Base-by-base conservation (phyloP, 2,329 filamentous ascomycete species). In the Fusarium sacchari region DNA sequence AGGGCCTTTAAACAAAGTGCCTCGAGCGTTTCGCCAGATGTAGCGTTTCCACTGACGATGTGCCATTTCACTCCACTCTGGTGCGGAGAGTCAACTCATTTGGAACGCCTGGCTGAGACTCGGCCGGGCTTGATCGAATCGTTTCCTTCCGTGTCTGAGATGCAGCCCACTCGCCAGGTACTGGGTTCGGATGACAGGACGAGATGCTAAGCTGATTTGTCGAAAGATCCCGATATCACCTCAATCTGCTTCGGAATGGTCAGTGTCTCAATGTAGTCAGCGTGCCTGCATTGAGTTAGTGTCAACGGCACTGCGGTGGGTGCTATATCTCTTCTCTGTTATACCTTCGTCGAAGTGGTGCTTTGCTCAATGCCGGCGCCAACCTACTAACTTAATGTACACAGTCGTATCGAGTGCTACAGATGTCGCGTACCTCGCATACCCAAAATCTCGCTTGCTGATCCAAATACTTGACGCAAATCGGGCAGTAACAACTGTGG, bases 31-130 rank as follows among this genome's bases (percentile, higher is more conserved):
- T 69, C 62, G 65, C 67, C 61, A 65, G 62, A 59, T 64, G 62
- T 60, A 67, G 59, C 46, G 63, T 61, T 71, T 46, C 74, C 74
- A 73, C 74, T 60, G 64, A 37, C 56, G 40, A 64, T 49, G 65
- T 65, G 22, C 50, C 50, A 55, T 40, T 53, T 60, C 62, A 69
- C 72, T 44, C 62, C 64, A 50, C 50, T 52, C 40, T 64, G 64
- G 67, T 67, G 75, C 71, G 75, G 73, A 76, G 75, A 68, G 72
- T 71, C 43, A 61, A 47, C 55, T 49, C 55, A 49, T 58, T 58
- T 30, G 46, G 28, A 60, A 34, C 36, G 62, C 44, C 50, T 28
- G n/a, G 47, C 30, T 50, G 28, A 50, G 47, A 50, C 47, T 24
- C 34, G 47, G 47, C n/a, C 24, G 34, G 24, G 56, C 46, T 44